Conservation (phyloP, 2,329 filamentous ascomycete species). For the Alternaria sp. region DNA sequence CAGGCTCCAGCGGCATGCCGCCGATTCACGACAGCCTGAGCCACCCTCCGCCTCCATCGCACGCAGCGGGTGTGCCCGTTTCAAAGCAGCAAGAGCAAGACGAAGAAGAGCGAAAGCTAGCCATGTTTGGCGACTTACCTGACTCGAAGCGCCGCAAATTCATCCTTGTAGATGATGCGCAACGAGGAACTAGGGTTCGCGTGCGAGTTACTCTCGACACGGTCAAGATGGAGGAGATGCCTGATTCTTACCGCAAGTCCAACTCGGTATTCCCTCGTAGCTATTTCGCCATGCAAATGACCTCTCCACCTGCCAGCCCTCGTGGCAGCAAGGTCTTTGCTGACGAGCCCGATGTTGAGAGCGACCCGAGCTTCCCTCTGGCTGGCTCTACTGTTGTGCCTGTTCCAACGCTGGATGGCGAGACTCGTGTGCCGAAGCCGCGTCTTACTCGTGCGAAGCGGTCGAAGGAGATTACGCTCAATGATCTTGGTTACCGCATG, state of each 20-base stretch:
- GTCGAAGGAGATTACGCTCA: slow-evolving; percentile 85
- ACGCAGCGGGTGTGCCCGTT: slow-evolving; percentile 52
- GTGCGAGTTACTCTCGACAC: slow-evolving; percentile 92
- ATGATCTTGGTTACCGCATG: slow-evolving; percentile 93
- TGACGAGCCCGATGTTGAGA: slow-evolving; percentile 57
- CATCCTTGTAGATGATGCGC: slow-evolving; percentile 90
- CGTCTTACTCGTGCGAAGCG: slow-evolving; percentile 72
- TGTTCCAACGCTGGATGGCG: slow-evolving; percentile 67
- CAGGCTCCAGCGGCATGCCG: slow-evolving; percentile 65
- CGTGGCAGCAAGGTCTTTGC: slow-evolving; percentile 77
- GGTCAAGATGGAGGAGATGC: slow-evolving; percentile 94
- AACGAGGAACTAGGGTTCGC: slow-evolving; percentile 75
- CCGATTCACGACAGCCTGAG: slow-evolving; percentile 67
- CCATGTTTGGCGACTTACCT: slow-evolving; percentile 85
- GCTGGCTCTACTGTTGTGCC: slow-evolving; percentile 56
- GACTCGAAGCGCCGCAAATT: slow-evolving; percentile 95
- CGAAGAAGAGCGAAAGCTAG: slow-evolving; percentile 66
- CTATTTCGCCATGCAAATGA: slow-evolving; percentile 94
- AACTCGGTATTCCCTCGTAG: slow-evolving; percentile 90
- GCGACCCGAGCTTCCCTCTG: slow-evolving; percentile 54
- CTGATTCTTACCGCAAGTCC: slow-evolving; percentile 89
- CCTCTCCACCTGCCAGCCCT: slow-evolving; percentile 77
- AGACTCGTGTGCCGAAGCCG: slow-evolving; percentile 77
- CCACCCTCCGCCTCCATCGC: slow-evolving; percentile 52
- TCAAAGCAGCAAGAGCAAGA: slow-evolving; percentile 58